A percentile compares a stretch with the other conserved stretches of the same genome.
Evolutionary conservation across 225 moss, liverwort and hornwort genomes (phyloP).

Genomic region (Pleurozium schreberi): DNA sequence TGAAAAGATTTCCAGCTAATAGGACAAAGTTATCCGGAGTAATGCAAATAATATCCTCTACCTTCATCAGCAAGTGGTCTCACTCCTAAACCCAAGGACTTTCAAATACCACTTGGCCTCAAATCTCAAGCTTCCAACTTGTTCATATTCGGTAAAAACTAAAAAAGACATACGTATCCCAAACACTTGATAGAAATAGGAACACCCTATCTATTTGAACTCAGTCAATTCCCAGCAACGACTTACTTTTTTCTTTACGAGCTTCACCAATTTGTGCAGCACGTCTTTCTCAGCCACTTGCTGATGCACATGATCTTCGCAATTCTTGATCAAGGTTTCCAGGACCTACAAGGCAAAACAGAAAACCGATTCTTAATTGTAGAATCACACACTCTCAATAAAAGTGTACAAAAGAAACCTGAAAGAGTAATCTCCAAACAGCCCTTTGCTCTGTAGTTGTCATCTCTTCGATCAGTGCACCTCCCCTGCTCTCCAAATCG

Average conservation of each 20-base stretch:
- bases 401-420: neutral
- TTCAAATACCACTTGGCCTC: neutral
- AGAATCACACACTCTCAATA: neutral
- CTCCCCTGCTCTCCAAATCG: too few relatives aligned
- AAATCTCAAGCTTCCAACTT: neutral
- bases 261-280: constrained; percentile 72
- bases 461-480: too few relatives aligned
- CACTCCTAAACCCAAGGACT: neutral
- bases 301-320: constrained; percentile 70
- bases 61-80: neutral
- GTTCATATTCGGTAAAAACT: neutral
- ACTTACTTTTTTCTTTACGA: constrained; percentile 71
- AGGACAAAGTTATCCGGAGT: neutral
- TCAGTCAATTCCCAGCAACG: neutral
- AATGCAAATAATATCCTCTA: neutral
- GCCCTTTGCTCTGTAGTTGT: too few relatives aligned
- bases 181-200: neutral
- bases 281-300: constrained; percentile 92
- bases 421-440: neutral
- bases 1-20: neutral
- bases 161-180: neutral
- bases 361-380: neutral
- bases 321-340: constrained; percentile 85
- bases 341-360: constrained; percentile 29
- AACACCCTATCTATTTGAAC: neutral